Evolutionary conservation across 2,329 filamentous ascomycete species (phyloP).

Genomic region (Amesomyces nigricolor): DNA sequence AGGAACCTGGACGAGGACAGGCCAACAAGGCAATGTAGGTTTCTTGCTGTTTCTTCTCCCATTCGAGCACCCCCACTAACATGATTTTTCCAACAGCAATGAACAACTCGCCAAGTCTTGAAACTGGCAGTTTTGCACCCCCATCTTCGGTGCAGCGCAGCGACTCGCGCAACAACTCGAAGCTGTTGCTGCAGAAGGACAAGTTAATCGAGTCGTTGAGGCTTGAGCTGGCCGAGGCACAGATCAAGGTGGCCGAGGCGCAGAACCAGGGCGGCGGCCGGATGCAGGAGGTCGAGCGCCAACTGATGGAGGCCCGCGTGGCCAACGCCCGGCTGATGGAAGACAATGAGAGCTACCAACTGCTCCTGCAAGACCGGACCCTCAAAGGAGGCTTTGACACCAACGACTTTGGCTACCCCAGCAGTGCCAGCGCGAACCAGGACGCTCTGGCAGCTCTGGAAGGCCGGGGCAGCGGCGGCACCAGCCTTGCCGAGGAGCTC

Average conservation of each 20-base stretch:
- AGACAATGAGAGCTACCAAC: constrained; percentile 96
- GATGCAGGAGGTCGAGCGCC: constrained; percentile 82
- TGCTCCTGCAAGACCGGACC: constrained; percentile 90
- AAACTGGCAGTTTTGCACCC: constrained; percentile 77
- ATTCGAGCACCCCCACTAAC: too few species aligned
- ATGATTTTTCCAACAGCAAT: constrained; percentile 30
- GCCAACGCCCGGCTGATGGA: constrained; percentile 95
- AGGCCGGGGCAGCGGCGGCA: constrained; percentile 40
- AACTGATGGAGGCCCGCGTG: constrained; percentile 88
- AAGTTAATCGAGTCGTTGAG: constrained; percentile 90
- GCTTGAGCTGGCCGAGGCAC: constrained; percentile 86
- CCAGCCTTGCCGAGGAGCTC: constrained; percentile 83
- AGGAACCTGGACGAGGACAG: constrained; percentile 58
- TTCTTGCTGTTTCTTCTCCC: too few species aligned
- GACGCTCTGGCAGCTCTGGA: constrained; percentile 61
- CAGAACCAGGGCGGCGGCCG: constrained; percentile 88
- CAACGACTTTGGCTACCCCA: constrained; percentile 70
- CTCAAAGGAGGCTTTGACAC: constrained; percentile 88
- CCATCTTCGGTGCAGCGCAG: constrained; percentile 78
- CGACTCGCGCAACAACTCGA: constrained; percentile 84
- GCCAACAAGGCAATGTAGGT: constrained; percentile 53
- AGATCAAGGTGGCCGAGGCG: constrained; percentile 91
- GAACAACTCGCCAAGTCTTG: constrained; percentile 62
- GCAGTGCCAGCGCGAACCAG: constrained; percentile 50
- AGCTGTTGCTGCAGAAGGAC: constrained; percentile 89